phyloP scores from a whole-genome alignment of 1,139 yeast genomes.

The Yamadazyma oceani region DNA sequence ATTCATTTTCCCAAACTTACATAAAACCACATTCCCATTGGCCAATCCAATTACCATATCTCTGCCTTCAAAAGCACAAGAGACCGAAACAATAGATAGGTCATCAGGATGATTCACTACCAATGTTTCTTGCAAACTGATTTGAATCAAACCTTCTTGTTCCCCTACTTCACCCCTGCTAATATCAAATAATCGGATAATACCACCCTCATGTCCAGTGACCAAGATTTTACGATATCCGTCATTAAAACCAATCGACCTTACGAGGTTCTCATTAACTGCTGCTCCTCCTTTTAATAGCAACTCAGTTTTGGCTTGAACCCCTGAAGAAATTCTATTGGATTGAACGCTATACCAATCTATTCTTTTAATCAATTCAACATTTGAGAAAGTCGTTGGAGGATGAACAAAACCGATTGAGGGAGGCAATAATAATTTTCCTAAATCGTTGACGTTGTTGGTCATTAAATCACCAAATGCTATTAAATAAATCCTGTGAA shows the following conservation, averaged over 20 bases:
- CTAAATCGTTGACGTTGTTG: conserved; percentile 49
- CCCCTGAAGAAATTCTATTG: conserved; percentile 32
- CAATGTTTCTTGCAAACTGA: conserved; percentile 37
- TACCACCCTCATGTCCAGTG: conserved; percentile 83
- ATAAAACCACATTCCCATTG: conserved; percentile 74
- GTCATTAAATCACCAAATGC: conserved; percentile 24
- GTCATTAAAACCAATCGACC: conserved; percentile 56
- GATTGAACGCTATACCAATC: conserved; percentile 78
- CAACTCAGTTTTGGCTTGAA: conserved; percentile 36
- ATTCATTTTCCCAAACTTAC: conserved; percentile 58
- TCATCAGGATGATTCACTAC: conserved; percentile 25
- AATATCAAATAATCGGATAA: conserved; percentile 77
- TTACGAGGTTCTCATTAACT: conserved; percentile 29
- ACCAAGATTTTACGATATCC: conserved; percentile 59
- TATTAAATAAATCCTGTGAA: conserved; percentile 48
- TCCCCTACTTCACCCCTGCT: conserved; percentile 75
- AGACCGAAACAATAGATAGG: conserved; percentile 54
- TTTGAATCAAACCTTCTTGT: conserved; percentile 40
- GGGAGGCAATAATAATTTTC: conserved; percentile 71
- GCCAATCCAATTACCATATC: conserved; percentile 71
- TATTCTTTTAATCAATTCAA: conserved; percentile 57
- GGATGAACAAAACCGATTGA: conserved; percentile 79
- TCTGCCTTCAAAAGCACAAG: conserved; percentile 75
- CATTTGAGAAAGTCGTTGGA: conserved; percentile 56
- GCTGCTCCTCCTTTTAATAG: conserved; percentile 77